These are phyloP conservation scores for Xylariaceae sp. DNA, from an alignment of 2,329 filamentous ascomycete species.

Conservation along the genomic window DNA sequence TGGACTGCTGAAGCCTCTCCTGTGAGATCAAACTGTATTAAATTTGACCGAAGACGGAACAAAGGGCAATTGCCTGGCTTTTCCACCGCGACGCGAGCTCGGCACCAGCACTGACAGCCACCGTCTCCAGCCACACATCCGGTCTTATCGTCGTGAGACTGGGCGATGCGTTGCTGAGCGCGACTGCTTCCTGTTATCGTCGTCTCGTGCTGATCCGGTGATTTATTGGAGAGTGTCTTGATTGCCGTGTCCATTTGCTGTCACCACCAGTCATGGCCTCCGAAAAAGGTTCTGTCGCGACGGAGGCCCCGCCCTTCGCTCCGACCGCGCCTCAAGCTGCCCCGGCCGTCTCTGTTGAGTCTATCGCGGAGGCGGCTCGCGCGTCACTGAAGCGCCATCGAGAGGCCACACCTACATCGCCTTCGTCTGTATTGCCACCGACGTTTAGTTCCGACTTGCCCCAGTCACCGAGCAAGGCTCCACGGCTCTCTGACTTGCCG, in stretches of 20 bases:
- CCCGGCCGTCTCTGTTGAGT: slow-evolving; percentile 37
- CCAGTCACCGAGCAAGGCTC: slow-evolving; percentile 51
- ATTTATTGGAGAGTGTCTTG: slow-evolving; percentile 25
- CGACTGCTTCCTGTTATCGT: slow-evolving; percentile 24
- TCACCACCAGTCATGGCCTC: slow-evolving; percentile 44
- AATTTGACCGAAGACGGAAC: slow-evolving; percentile 4
- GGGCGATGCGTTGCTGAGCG: slow-evolving; percentile 33
- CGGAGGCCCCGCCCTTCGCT: slow-evolving; percentile 43
- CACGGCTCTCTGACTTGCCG: slow-evolving; percentile 42
- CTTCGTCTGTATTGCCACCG: slow-evolving; percentile 29
- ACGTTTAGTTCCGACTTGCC: slow-evolving; percentile 40
- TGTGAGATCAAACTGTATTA: background rate
- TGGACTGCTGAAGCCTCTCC: background rate
- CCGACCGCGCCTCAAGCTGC: slow-evolving; percentile 34
- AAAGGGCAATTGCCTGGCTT: slow-evolving; percentile 5
- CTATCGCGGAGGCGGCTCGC: slow-evolving; percentile 37
- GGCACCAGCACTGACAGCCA: slow-evolving; percentile 33
- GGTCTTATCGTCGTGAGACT: slow-evolving; percentile 30
- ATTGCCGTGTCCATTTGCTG: slow-evolving; percentile 22
- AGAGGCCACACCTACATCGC: slow-evolving; percentile 42
- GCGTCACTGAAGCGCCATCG: slow-evolving; percentile 44
- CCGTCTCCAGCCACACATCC: slow-evolving; percentile 34
- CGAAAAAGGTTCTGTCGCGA: slow-evolving; percentile 48
- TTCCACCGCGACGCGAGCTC: slow-evolving; percentile 27
- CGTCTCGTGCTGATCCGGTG: slow-evolving; percentile 19